These are phyloP conservation scores for Obelidium mucronatum DNA, from an alignment of 192 early-diverging fungal genomes.

Conservation along the genomic window DNA sequence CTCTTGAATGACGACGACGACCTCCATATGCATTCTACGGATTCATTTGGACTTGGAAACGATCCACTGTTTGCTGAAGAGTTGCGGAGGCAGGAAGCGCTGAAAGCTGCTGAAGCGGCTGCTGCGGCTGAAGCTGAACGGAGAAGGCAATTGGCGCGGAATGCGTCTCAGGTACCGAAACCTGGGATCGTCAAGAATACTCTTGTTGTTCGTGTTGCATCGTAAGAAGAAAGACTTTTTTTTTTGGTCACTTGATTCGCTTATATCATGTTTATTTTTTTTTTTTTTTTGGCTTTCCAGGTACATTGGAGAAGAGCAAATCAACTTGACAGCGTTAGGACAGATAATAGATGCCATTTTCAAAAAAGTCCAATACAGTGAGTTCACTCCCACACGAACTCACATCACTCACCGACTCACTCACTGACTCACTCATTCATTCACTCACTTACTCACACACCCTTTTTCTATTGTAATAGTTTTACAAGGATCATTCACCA, in stretches of 20 bases:
- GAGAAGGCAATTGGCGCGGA: not conserved
- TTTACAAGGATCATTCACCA: constrained; percentile 9
- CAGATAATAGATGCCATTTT: constrained; percentile 8
- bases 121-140: constrained; percentile 22
- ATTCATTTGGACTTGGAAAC: constrained; percentile 21
- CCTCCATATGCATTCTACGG: not conserved
- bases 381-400: not conserved
- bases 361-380: constrained; percentile 30
- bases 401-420: not conserved
- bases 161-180: not conserved
- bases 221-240: not conserved
- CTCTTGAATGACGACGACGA: constrained; percentile 14
- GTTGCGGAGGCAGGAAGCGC: not conserved
- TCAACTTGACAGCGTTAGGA: constrained; percentile 23
- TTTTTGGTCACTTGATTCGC: not conserved
- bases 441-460: not conserved
- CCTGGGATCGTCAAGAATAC: not conserved
- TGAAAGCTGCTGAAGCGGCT: constrained; percentile 1
- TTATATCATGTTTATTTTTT: not conserved
- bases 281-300: constrained; percentile 3
- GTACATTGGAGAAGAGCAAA: constrained; percentile 21
- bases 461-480: not conserved
- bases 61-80: constrained; percentile 33
- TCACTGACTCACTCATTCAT: not conserved
- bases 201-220: not conserved